These are phyloP conservation scores for Fusarium sororula DNA, from an alignment of 2,329 filamentous ascomycete species.

Conservation along the genomic window DNA sequence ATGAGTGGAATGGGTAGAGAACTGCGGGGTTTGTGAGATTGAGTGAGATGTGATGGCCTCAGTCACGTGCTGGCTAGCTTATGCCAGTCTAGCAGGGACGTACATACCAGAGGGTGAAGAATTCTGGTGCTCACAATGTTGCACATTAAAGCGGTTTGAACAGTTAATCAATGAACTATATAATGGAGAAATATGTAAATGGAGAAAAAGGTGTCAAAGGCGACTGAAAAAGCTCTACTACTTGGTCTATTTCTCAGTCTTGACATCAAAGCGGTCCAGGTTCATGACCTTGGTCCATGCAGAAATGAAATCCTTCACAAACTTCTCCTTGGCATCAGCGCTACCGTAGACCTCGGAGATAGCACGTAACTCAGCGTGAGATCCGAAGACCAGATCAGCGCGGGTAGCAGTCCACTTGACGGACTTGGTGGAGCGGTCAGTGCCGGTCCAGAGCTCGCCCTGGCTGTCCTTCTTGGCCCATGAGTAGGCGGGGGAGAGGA, in stretches of 20 bases:
- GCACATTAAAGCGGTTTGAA: neutral
- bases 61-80: too few species aligned
- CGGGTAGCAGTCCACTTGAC: constrained; percentile 77
- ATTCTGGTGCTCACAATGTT: neutral
- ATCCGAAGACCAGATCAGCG: constrained; percentile 75
- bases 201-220: neutral
- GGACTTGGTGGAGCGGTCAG: constrained; percentile 70
- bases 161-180: neutral
- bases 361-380: constrained; percentile 78
- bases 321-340: constrained; percentile 67
- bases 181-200: constrained; percentile 2
- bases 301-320: constrained; percentile 75
- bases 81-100: too few species aligned
- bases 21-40: too few species aligned
- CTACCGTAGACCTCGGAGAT: constrained; percentile 75
- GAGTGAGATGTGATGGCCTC: too few species aligned
- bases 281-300: constrained; percentile 82
- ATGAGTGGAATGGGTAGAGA: too few species aligned
- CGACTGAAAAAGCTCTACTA: neutral
- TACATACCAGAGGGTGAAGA: too few species aligned
- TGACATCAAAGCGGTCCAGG: constrained; percentile 72
- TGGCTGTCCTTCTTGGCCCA: constrained; percentile 63
- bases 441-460: constrained; percentile 68
- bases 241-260: neutral
- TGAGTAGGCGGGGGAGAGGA: constrained; percentile 71